phyloP scores from a whole-genome alignment of 345 rosid genomes.

The Citrus reticulata region DNA sequence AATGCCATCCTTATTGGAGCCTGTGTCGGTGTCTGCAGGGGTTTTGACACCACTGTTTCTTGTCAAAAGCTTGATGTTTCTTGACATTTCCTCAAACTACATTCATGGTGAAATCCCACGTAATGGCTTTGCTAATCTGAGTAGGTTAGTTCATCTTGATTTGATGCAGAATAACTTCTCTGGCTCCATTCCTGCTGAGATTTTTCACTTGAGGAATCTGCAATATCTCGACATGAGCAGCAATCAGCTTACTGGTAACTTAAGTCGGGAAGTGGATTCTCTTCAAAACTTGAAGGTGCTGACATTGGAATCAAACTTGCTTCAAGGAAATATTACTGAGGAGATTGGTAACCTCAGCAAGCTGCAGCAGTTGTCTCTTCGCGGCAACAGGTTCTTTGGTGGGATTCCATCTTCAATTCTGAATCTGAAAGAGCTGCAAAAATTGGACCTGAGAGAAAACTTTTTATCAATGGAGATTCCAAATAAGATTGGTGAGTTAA shows the following conservation, averaged over 20 bases:
- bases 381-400: slow-evolving; percentile 14
- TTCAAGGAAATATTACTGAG: slow-evolving; percentile 19
- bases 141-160: slow-evolving; percentile 23
- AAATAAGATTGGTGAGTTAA: slow-evolving; percentile 22
- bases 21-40: slow-evolving; percentile 11
- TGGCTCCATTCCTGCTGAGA: slow-evolving; percentile 26
- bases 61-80: slow-evolving; percentile 16
- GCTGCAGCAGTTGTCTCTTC: slow-evolving; percentile 19
- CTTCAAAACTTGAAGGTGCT: slow-evolving; percentile 17
- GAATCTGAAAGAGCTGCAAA: slow-evolving; percentile 12
- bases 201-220: slow-evolving; percentile 24
- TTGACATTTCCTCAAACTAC: slow-evolving; percentile 24
- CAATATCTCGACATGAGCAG: slow-evolving; percentile 26
- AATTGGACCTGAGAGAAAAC: slow-evolving; percentile 25
- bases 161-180: slow-evolving; percentile 22
- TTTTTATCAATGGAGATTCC: slow-evolving; percentile 27
- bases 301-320: slow-evolving; percentile 21
- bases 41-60: slow-evolving; percentile 24
- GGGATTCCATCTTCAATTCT: slow-evolving; percentile 24
- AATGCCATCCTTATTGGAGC: not conserved
- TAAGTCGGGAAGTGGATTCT: slow-evolving; percentile 3
- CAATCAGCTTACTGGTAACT: slow-evolving; percentile 9
- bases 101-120: slow-evolving; percentile 22
- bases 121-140: slow-evolving; percentile 21
- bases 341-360: slow-evolving; percentile 28